Evolutionary conservation across 805 yeast genomes (phyloP), one percentile per base, ranked within the genome.

Genomic region (Candida odintsovae): DNA sequence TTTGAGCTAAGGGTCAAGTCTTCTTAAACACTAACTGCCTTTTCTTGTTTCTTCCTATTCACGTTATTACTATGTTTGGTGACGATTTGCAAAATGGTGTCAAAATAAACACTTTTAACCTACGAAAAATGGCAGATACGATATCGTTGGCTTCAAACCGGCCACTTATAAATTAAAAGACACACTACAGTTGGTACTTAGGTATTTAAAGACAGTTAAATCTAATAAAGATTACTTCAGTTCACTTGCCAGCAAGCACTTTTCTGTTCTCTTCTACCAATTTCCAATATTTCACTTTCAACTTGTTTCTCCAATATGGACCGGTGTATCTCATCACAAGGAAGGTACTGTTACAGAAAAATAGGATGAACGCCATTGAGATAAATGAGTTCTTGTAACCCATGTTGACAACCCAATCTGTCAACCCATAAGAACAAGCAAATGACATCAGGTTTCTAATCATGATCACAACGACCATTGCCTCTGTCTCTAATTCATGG

Each of bases 401-500:
- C 43, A 69, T 61, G 51, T 73, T 69, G 3, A 55, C 62, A 31
- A 79, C 66, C 80, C 84, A 82, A 16, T 80, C 77, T 3, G 82
- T 78, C 48, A 78, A 71, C 23, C 82, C 85, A 48, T 80, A 81
- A 42, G 75, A 76, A 61, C 77, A 72, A 3, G 77, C 82, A 56
- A 82, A 82, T 15, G 78, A 75, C 73, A 80, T 73, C 16, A 75
- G 65, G 58, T 80, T 80, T 60, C 86, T 70, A 46, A 80, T 73
- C 22, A 80, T 54, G 37, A 81, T 72, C 16, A 78, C 77, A 25
- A 79, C 74, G 43, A 76, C 82, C 70, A 80, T 72, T 1, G 79
- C 78, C 39, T 75, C 76, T 6, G 76, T 69, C 35, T 73, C 73
- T 66, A 78, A 59, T 46, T 77, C 80, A 46, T 75, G 73, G 59